phyloP scores from a whole-genome alignment of 2,329 filamentous ascomycete species.

The Penicillium aurantiogriseum region DNA sequence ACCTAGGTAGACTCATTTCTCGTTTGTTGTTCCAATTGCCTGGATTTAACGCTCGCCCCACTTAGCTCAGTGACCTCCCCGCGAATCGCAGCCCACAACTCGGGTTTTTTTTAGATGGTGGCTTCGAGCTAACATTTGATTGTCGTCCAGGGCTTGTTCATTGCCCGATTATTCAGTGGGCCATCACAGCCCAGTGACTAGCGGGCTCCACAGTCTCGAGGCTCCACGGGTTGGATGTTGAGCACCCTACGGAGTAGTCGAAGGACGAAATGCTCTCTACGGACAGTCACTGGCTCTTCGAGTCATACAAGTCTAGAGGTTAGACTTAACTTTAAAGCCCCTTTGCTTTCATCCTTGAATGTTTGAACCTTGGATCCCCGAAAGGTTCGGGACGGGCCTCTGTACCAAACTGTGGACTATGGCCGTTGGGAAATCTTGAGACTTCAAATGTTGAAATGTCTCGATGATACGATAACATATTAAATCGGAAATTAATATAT shows the following conservation, averaged over 20 bases:
- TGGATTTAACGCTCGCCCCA: conserved; percentile 20
- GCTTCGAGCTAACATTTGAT: conserved; percentile 10
- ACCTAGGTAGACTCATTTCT: not conserved
- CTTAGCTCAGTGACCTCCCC: conserved; percentile 8
- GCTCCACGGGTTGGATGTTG: not conserved
- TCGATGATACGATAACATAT: not conserved
- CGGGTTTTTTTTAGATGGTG: conserved; percentile 12
- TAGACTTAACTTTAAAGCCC: not conserved
- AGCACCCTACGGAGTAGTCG: not conserved
- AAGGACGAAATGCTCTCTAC: not conserved
- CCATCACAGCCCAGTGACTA: conserved; percentile 16
- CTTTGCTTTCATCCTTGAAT: not conserved
- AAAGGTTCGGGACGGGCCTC: conserved; percentile 32
- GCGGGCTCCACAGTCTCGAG: conserved; percentile 9
- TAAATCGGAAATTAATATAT: not conserved
- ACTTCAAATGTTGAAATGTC: not conserved
- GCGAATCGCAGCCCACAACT: conserved; percentile 14
- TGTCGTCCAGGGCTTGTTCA: conserved; percentile 9
- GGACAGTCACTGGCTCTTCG: not conserved
- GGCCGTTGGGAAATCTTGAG: conserved; percentile 7
- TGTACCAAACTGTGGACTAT: conserved; percentile 28
- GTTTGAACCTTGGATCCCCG: not conserved
- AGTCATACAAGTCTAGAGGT: not conserved
- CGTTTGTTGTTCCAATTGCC: conserved; percentile 9
- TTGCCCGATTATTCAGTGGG: conserved; percentile 16